phyloP scores from a whole-genome alignment of 495 filamentous ascomycete species.

The Aspergillus conjunctus region DNA sequence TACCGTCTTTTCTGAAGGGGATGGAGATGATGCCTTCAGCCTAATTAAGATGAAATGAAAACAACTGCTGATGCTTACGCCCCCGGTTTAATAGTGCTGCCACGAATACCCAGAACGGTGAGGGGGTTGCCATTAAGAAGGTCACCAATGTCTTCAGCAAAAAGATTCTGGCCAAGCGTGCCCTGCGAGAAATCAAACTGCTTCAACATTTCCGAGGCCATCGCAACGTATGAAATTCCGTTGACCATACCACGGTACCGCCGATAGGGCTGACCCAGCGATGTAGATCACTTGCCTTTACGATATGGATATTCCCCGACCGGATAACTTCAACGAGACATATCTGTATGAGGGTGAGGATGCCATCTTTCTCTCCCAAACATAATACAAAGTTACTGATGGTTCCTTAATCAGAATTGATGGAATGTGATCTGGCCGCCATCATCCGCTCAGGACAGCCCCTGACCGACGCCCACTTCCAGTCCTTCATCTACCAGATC shows the following conservation, averaged over 20 bases:
- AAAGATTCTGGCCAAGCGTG: slow-evolving; percentile 98
- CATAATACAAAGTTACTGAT: slow-evolving; percentile 1
- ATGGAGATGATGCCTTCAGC: not conserved
- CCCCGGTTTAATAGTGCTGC: slow-evolving; percentile 64
- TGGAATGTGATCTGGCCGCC: slow-evolving; percentile 98
- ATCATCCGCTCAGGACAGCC: slow-evolving; percentile 97
- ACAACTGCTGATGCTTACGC: slow-evolving; percentile 5
- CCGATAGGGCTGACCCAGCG: slow-evolving; percentile 30
- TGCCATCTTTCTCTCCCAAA: not conserved
- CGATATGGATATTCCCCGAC: slow-evolving; percentile 98
- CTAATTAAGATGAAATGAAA: not conserved
- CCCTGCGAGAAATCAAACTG: slow-evolving; percentile 96
- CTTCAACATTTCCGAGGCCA: slow-evolving; percentile 96
- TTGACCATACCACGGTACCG: slow-evolving; percentile 18
- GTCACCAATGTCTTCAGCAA: slow-evolving; percentile 99
- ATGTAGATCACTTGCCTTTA: slow-evolving; percentile 94
- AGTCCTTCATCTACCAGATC: slow-evolving; percentile 94
- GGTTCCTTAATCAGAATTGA: slow-evolving; percentile 67
- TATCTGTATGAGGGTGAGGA: slow-evolving; percentile 93
- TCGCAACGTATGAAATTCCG: slow-evolving; percentile 60
- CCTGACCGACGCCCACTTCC: slow-evolving; percentile 93
- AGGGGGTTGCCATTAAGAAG: slow-evolving; percentile 99
- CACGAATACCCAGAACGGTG: slow-evolving; percentile 84
- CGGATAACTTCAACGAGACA: slow-evolving; percentile 98
- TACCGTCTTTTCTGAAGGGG: slow-evolving; percentile 1